Conservation (phyloP, 148 eudicot genomes). For the Rhododendron vialii region DNA sequence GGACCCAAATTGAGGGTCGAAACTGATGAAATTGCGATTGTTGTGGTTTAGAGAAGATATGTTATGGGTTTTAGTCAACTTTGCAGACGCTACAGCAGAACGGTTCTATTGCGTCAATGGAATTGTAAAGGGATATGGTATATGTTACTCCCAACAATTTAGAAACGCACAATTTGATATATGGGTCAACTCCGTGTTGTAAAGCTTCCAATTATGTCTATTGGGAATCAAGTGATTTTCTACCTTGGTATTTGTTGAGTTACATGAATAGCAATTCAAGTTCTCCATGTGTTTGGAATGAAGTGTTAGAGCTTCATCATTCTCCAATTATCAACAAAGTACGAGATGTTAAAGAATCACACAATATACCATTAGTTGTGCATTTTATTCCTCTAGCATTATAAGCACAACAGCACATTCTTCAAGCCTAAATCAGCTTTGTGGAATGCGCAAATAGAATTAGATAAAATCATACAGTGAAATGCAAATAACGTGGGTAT, state of each 20-base stretch:
- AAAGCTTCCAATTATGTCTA: neutral
- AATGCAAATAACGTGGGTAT: neutral
- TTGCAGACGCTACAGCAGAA: neutral
- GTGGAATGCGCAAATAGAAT: neutral
- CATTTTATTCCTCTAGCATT: neutral
- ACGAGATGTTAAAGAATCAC: neutral
- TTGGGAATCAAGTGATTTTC: neutral
- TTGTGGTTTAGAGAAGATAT: neutral
- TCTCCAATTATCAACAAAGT: neutral
- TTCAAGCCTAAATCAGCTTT: neutral
- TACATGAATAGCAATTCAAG: neutral
- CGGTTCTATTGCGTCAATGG: neutral
- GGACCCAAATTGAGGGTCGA: neutral
- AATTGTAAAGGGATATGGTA: neutral
- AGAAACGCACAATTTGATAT: neutral
- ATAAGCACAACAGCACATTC: neutral
- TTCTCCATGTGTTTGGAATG: neutral
- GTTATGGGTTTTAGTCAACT: neutral
- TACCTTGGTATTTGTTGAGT: neutral
- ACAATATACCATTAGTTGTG: neutral
- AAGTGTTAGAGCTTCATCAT: neutral
- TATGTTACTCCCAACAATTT: neutral
- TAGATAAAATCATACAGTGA: neutral
- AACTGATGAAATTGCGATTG: neutral
- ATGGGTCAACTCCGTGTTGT: neutral